phyloP scores from a whole-genome alignment of 495 filamentous ascomycete genomes.

The Neurospora hispaniola region DNA sequence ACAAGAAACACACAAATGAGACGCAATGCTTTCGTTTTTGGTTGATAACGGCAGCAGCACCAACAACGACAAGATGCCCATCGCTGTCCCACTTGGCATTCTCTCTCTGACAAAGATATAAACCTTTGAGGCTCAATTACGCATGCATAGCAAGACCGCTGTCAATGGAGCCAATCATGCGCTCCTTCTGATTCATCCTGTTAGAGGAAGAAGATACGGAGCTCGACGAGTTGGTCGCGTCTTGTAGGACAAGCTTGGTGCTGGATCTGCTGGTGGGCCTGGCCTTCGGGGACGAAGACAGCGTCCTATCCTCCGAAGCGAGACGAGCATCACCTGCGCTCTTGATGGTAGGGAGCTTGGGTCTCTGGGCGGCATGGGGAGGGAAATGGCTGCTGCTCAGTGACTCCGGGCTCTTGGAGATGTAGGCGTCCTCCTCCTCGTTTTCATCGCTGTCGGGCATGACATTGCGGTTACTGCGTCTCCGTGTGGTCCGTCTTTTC shows the following conservation, averaged over 20 bases:
- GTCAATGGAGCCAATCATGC: conserved; percentile 4
- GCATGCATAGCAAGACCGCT: conserved; percentile 7
- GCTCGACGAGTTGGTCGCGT: not conserved
- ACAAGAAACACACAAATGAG: not conserved
- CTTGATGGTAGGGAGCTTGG: conserved; percentile 26
- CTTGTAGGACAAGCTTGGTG: not conserved
- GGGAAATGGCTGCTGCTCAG: conserved; percentile 6
- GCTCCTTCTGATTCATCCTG: conserved; percentile 1
- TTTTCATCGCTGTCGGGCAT: conserved; percentile 16
- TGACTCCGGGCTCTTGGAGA: conserved; percentile 12
- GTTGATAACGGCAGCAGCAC: not conserved
- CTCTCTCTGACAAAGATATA: not conserved
- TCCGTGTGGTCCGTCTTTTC: conserved; percentile 8
- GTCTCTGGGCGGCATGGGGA: conserved; percentile 19
- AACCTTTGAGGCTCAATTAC: not conserved
- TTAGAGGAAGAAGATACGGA: not conserved
- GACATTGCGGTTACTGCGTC: conserved; percentile 13
- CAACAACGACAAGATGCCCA: not conserved
- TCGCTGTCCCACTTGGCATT: not conserved
- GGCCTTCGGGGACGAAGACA: not conserved
- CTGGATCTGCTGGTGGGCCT: not conserved
- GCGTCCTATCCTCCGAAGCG: conserved; percentile 3
- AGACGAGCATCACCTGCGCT: conserved; percentile 12
- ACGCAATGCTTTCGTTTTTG: not conserved
- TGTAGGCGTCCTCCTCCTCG: conserved; percentile 17